phyloP scores from a whole-genome alignment of 805 yeast species.

The Candida arabinofermentans region DNA sequence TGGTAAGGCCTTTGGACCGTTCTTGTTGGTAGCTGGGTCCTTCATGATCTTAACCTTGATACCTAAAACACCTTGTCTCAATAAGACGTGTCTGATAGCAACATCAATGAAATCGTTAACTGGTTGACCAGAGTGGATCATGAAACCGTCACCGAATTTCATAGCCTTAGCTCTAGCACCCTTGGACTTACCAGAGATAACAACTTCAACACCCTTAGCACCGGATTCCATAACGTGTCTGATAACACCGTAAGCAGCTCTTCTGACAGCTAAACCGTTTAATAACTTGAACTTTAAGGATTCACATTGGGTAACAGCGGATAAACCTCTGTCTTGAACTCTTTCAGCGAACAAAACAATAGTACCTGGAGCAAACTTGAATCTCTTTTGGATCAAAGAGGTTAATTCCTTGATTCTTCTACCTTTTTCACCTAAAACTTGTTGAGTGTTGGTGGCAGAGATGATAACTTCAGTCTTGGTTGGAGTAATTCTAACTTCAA shows the following conservation, averaged over 20 bases:
- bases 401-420: conserved; percentile 99
- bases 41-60: conserved; percentile 99
- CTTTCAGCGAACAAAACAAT: conserved; percentile 97
- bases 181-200: conserved; percentile 98
- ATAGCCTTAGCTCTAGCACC: conserved; percentile 99
- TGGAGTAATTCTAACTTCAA: conserved; percentile 98
- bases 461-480: conserved; percentile 96
- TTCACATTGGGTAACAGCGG: conserved; percentile 99
- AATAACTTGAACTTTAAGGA: conserved; percentile 96
- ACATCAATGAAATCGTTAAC: conserved; percentile 96
- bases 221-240: conserved; percentile 99
- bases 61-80: conserved; percentile 99
- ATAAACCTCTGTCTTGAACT: conserved; percentile 98
- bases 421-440: conserved; percentile 99
- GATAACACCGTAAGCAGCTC: conserved; percentile 99
- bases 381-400: conserved; percentile 96
- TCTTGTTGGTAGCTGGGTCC: conserved; percentile 86
- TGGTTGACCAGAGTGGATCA: conserved; percentile 99
- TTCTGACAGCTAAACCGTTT: conserved; percentile 98
- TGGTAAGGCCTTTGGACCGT: conserved; percentile 90
- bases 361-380: conserved; percentile 91
- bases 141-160: conserved; percentile 99
- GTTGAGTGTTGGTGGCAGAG: conserved; percentile 98
- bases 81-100: conserved; percentile 99
- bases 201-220: conserved; percentile 99